Base-by-base conservation (phyloP, 192 early-diverging fungal genomes). In the Backusella westeae region DNA sequence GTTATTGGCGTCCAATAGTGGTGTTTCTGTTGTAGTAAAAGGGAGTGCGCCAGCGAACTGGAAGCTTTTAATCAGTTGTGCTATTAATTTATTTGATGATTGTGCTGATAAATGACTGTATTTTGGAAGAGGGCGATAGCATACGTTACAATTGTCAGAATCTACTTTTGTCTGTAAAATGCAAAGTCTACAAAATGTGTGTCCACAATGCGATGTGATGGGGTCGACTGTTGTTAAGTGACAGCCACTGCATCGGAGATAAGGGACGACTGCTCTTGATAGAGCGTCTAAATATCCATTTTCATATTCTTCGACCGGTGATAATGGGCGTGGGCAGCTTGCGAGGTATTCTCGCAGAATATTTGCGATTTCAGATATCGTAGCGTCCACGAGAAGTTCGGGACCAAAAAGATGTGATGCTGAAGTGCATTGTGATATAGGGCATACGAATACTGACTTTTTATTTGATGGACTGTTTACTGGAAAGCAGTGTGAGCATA, bases 161-260 rank as follows among this genome's bases (percentile, higher is more conserved):
- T 34, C 63, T 12, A 75, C 41, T 34, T 75, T 75, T 23, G 23
- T 44, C 41, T 75, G 59, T 38, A 75, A 44, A 34, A 75, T 39
- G 19, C 74, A 75, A 21, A 75, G 39, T 75, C 74, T 75, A 46
- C 74, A 75, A 41, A 75, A 75, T 8, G 74, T 75, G n/a, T 75
- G 74, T 23, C 74, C 74, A 34, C 74, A 75, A 21, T 56, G 74
- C 0, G 65, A 67, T 42, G 74, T 75, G 29, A 67, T 75, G 15
- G 74, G 74, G 19, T 67, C 63, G 8, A 67, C 42, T n/a, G 67
- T 32, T 26, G 65, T 66, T 15, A 34, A 42, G n/a, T 38, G 42
- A 44, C 74, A 75, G 4, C 36, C 66, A 21, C 42, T 38, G 9
- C 74, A 75, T 67, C 21, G 32, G 21, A 75, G 52, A 39, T 46